Conservation (phyloP, 169 alveolate genomes). For the Babesia sp. region DNA sequence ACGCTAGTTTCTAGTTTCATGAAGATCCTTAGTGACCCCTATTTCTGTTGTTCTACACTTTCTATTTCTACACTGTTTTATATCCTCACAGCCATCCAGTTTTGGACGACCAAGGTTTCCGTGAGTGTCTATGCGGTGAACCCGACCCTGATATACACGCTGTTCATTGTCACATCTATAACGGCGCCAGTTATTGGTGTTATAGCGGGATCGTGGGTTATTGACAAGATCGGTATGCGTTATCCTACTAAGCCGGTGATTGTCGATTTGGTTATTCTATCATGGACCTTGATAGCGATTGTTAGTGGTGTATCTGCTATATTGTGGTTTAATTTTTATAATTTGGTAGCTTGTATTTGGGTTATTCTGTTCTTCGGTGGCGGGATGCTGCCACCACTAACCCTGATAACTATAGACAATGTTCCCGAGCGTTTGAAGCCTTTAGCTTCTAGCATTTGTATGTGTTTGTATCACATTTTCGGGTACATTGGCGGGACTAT, state of each 20-base stretch:
- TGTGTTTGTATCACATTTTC: slow-evolving; percentile 54
- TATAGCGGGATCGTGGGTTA: slow-evolving; percentile 80
- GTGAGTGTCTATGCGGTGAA: slow-evolving; percentile 32
- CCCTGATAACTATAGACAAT: slow-evolving; percentile 28
- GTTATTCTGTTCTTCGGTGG: slow-evolving; percentile 57
- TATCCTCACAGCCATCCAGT: slow-evolving; percentile 86
- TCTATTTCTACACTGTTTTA: slow-evolving; percentile 73
- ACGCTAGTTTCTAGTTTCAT: slow-evolving; percentile 43
- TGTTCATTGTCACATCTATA: slow-evolving; percentile 74
- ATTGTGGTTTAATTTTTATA: neutral
- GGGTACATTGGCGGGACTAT: slow-evolving; percentile 55
- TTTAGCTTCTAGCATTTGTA: slow-evolving; percentile 53
- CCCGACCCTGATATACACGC: slow-evolving; percentile 73
- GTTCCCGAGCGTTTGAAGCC: slow-evolving; percentile 46
- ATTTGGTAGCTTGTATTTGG: slow-evolving; percentile 29
- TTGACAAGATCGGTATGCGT: slow-evolving; percentile 81
- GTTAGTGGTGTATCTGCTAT: slow-evolving; percentile 23
- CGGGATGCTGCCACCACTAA: slow-evolving; percentile 50
- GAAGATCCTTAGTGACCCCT: slow-evolving; percentile 66
- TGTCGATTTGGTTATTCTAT: slow-evolving; percentile 15
- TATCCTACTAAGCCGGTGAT: slow-evolving; percentile 54
- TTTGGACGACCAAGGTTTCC: slow-evolving; percentile 86
- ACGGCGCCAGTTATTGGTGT: slow-evolving; percentile 88
- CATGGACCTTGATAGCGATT: slow-evolving; percentile 33
- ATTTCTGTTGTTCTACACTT: slow-evolving; percentile 76